Evolutionary conservation across 768 basidiomycete species (phyloP).

Genomic region (Naganishia vishniacii): DNA sequence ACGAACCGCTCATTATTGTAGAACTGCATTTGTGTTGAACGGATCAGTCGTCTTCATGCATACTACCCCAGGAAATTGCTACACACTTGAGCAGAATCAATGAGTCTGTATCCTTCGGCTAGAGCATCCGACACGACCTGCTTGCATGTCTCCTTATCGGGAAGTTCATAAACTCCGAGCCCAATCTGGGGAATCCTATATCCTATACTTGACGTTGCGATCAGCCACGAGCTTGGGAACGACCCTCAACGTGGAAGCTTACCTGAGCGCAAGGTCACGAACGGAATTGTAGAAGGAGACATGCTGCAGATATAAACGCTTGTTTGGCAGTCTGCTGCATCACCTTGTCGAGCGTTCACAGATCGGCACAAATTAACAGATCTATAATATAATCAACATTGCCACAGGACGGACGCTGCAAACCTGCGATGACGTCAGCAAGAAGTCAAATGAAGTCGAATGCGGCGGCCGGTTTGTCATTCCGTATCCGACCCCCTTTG

Average conservation of each 20-base stretch:
- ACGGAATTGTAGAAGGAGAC: neutral
- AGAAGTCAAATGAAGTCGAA: too few relatives aligned
- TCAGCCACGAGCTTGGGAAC: too few relatives aligned
- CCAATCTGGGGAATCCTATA: slow-evolving; percentile 16
- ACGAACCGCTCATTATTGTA: slow-evolving; percentile 23
- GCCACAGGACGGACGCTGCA: too few relatives aligned
- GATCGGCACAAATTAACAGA: too few relatives aligned
- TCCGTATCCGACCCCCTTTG: too few relatives aligned
- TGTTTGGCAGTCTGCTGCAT: too few relatives aligned
- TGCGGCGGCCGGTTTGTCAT: too few relatives aligned
- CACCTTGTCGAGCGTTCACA: too few relatives aligned
- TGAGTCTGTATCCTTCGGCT: slow-evolving; percentile 16
- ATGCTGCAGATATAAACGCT: too few relatives aligned
- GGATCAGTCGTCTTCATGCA: neutral
- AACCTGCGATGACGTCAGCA: too few relatives aligned
- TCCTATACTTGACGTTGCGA: neutral
- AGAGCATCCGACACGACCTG: slow-evolving; percentile 9
- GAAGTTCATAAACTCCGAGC: slow-evolving; percentile 24
- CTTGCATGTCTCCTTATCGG: slow-evolving; percentile 16
- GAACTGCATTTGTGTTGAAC: slow-evolving; percentile 2
- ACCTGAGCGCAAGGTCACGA: slow-evolving; percentile 13
- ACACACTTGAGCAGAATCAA: slow-evolving; percentile 26
- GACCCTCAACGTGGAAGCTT: too few relatives aligned
- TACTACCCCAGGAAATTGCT: neutral
- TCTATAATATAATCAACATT: too few relatives aligned